These are phyloP conservation scores for Rossbeevera mucosa DNA, from an alignment of 768 basidiomycete genomes.

Conservation along the genomic window DNA sequence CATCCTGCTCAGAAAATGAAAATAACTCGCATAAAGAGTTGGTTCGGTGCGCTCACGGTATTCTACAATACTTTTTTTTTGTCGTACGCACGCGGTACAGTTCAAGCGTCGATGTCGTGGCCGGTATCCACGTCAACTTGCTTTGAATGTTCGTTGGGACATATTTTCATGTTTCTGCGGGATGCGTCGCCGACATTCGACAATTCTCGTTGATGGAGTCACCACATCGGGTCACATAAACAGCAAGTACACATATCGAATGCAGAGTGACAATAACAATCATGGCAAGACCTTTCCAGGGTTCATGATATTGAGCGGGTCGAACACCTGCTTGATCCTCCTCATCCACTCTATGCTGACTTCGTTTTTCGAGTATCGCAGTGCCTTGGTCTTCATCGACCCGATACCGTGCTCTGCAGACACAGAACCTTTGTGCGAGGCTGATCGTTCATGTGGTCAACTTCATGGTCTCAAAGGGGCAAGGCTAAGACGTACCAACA, in stretches of 20 bases:
- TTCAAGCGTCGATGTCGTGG: constrained; percentile 9
- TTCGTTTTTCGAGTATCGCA: constrained; percentile 79
- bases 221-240: constrained; percentile 2
- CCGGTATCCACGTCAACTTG: constrained; percentile 10
- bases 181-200: constrained; percentile 8
- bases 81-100: background rate
- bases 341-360: constrained; percentile 86
- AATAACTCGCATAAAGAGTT: background rate
- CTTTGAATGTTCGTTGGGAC: constrained; percentile 22
- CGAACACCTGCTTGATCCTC: constrained; percentile 83
- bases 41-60: constrained; percentile 1
- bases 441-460: constrained; percentile 34
- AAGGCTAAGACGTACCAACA: constrained; percentile 50
- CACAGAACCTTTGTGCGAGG: constrained; percentile 79
- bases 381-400: constrained; percentile 88
- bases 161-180: constrained; percentile 9
- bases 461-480: background rate
- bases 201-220: constrained; percentile 7
- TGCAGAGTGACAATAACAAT: background rate
- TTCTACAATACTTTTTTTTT: constrained; percentile 3
- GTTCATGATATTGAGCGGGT: constrained; percentile 90
- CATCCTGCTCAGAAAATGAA: constrained; percentile 75
- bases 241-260: background rate
- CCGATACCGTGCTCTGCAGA: constrained; percentile 98
- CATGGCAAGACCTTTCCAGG: constrained; percentile 71